Base-by-base conservation (phyloP, 768 basidiomycete species). In the Mrakia hoshinonis region DNA sequence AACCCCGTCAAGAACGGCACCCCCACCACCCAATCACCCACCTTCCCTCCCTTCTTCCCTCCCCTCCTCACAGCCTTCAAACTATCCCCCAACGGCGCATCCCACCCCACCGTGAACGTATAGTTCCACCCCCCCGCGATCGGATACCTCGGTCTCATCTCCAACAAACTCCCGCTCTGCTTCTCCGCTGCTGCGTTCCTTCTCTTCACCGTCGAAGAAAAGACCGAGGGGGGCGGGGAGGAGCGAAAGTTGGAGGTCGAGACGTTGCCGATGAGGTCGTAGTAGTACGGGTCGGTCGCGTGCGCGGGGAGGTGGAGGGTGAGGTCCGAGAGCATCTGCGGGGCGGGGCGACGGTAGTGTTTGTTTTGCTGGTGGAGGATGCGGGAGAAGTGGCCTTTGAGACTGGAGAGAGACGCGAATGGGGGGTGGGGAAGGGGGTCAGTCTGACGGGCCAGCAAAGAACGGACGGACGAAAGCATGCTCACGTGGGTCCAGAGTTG, bases 101-200 rank as follows among this genome's bases (percentile, higher is more conserved):
- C 93, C 85, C 90, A 99, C 2, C 96, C 96, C 3, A 97, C 83
- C 6, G 91, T 92, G 81, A 94, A 98, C 52, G 83, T 87, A 79
- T 95, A 98, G 77, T 96, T 98, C 96, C 96, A 99, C 52, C 95
- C 92, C 38, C 96, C 96, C 75, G 98, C 79, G 55, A 99, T 77
- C 39, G 96, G 96, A 79, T 93, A 99, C 55, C 96, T 85, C 0
- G 96, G 95, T 49, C 83, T 84, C 62, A 98, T 78, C 76, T 97
- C 93, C 31, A 99, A 83, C 29, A 76, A 83, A 68, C 48, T 77
- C 69, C 54, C 76, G 43, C 49, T 61, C 61, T 54, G 74, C 34
- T 61, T 36, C 0, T 31, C 76, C 10, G 54, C 70, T 18, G 72
- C 61, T 26, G 61, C 65, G 3, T 39, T 26, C 46, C 26, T 73